These are phyloP conservation scores for Aspergillus thermomutatus DNA, from an alignment of 2,329 filamentous ascomycete genomes.

Conservation along the genomic window DNA sequence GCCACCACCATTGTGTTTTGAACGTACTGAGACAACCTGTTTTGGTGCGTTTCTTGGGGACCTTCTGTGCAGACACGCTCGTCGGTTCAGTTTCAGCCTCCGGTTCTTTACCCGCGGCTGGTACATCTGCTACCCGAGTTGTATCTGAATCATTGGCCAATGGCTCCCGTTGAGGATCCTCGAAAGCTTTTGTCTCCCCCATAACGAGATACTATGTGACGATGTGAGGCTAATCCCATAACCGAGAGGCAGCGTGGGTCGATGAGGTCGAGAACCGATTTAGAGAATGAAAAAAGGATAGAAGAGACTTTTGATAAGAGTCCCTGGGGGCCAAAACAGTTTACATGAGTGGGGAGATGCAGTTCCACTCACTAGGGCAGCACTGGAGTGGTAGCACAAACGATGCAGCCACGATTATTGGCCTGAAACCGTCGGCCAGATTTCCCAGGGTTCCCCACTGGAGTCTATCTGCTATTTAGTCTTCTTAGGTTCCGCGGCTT, in stretches of 20 bases:
- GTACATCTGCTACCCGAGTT: slow-evolving; percentile 4
- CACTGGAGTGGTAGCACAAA: not conserved
- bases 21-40: slow-evolving; percentile 82
- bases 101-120: not conserved
- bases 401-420: not conserved
- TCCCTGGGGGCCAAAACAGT: not conserved
- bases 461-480: not conserved
- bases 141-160: slow-evolving; percentile 1
- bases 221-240: not conserved
- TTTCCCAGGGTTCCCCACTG: not conserved
- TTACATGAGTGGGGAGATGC: not conserved
- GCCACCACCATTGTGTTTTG: slow-evolving; percentile 16
- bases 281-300: not conserved
- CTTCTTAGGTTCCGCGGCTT: not conserved
- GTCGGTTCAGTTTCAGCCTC: slow-evolving; percentile 13
- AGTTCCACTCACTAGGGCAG: not conserved
- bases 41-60: slow-evolving; percentile 71
- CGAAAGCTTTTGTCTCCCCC: not conserved
- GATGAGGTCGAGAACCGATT: not conserved
- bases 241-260: not conserved
- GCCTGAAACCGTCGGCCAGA: not conserved
- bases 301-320: not conserved
- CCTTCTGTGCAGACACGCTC: slow-evolving; percentile 21
- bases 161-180: not conserved
- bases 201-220: not conserved